These are phyloP conservation scores for Apiospora arundinis DNA, from an alignment of 2,329 filamentous ascomycete species.

Conservation along the genomic window DNA sequence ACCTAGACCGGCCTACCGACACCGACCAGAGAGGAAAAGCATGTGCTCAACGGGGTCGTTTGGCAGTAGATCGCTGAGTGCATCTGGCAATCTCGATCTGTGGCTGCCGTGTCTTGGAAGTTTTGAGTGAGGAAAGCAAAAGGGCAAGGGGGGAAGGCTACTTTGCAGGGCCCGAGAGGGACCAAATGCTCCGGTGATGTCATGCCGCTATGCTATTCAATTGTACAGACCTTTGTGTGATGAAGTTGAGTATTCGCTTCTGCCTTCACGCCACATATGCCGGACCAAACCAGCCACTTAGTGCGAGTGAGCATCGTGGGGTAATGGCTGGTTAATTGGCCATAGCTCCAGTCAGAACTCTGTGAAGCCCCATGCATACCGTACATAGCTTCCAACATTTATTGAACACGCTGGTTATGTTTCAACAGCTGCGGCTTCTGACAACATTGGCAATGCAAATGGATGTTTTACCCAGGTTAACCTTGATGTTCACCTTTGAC, in stretches of 20 bases:
- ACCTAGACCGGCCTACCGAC: not conserved
- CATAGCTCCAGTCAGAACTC: not conserved
- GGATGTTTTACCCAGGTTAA: not conserved
- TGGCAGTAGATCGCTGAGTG: not conserved
- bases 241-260: not conserved
- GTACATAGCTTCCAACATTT: not conserved
- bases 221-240: not conserved
- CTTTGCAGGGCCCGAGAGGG: not conserved
- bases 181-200: constrained; percentile 23
- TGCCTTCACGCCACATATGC: constrained; percentile 3
- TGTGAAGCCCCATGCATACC: not conserved
- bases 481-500: not conserved
- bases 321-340: not conserved
- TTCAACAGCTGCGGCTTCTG: not conserved
- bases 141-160: not conserved
- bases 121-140: not conserved
- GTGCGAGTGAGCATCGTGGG: not conserved
- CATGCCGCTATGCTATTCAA: not conserved
- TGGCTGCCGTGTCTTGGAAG: constrained; percentile 9
- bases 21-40: not conserved
- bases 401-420: not conserved
- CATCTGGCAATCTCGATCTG: constrained; percentile 20
- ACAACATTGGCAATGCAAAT: not conserved
- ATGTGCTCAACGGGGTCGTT: not conserved
- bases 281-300: not conserved